Evolutionary conservation across 495 filamentous ascomycete species (phyloP).

Genomic region (Penicillium malachiteum): DNA sequence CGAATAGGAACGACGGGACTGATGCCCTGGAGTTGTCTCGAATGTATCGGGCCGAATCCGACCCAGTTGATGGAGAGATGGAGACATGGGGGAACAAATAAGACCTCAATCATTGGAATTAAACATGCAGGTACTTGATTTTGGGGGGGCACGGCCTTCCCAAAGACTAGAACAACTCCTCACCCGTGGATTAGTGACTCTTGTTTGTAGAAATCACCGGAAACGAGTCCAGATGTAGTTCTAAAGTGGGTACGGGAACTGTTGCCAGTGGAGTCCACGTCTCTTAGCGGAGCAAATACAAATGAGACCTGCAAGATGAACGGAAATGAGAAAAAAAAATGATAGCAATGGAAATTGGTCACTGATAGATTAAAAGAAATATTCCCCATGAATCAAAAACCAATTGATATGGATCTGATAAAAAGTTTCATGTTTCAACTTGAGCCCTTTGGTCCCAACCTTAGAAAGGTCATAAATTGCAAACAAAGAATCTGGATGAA

Average conservation of each 20-base stretch:
- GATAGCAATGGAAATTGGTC: neutral
- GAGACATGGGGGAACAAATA: neutral
- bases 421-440: too few relatives aligned
- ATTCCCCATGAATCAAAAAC: neutral
- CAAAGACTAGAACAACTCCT: neutral
- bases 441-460: too few relatives aligned
- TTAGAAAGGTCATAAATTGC: too few relatives aligned
- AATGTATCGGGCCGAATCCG: slow-evolving; percentile 5
- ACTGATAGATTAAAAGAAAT: neutral
- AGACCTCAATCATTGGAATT: neutral
- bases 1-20: slow-evolving; percentile 1
- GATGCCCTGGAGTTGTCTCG: neutral
- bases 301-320: slow-evolving; percentile 2
- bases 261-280: neutral
- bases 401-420: neutral
- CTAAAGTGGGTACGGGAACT: slow-evolving; percentile 1
- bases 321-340: neutral
- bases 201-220: neutral
- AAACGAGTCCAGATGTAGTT: slow-evolving; percentile 2
- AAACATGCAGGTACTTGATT: slow-evolving; percentile 2
- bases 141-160: neutral
- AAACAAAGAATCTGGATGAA: too few relatives aligned
- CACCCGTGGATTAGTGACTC: slow-evolving; percentile 1
- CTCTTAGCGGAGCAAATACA: neutral
- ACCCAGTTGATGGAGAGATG: neutral